These are phyloP conservation scores for Stylosanthes scabra DNA, from an alignment of 331 rosid genomes.

Conservation along the genomic window DNA sequence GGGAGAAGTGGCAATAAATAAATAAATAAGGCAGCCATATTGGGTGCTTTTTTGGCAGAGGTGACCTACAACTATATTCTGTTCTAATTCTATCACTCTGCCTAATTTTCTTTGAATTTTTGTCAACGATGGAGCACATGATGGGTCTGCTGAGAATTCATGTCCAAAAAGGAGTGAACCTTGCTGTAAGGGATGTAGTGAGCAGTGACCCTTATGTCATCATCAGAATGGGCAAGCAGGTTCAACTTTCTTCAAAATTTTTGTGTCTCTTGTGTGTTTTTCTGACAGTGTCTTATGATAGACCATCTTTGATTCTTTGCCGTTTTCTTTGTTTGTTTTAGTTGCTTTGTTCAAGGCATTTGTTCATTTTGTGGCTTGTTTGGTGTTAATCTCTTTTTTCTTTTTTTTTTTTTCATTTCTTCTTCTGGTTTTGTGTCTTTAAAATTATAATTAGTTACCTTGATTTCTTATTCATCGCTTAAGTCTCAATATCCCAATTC, in stretches of 20 bases:
- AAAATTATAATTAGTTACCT: neutral
- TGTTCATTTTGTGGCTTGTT: constrained; percentile 17
- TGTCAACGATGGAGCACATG: constrained; percentile 56
- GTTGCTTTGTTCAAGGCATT: constrained; percentile 9
- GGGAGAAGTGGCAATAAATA: neutral
- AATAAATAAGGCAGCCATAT: neutral
- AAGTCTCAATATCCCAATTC: neutral
- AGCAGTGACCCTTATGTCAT: constrained; percentile 84
- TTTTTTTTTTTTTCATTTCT: neutral
- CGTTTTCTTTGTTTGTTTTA: neutral
- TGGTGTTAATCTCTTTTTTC: constrained; percentile 4
- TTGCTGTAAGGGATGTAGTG: constrained; percentile 69
- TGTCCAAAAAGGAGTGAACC: constrained; percentile 65
- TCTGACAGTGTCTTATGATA: neutral
- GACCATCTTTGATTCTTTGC: neutral
- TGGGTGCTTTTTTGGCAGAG: neutral
- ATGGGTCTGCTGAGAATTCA: constrained; percentile 76
- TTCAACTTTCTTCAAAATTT: neutral
- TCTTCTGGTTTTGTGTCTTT: neutral
- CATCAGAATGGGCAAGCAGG: constrained; percentile 82
- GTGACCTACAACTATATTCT: neutral
- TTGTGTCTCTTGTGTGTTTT: neutral
- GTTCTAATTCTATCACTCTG: neutral
- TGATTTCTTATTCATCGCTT: neutral
- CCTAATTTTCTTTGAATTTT: neutral